Percentiles rank a stretch among this genome's conserved stretches.
Evolutionary conservation across 768 basidiomycete species (phyloP).

Genomic region (Amanita exitialis): DNA sequence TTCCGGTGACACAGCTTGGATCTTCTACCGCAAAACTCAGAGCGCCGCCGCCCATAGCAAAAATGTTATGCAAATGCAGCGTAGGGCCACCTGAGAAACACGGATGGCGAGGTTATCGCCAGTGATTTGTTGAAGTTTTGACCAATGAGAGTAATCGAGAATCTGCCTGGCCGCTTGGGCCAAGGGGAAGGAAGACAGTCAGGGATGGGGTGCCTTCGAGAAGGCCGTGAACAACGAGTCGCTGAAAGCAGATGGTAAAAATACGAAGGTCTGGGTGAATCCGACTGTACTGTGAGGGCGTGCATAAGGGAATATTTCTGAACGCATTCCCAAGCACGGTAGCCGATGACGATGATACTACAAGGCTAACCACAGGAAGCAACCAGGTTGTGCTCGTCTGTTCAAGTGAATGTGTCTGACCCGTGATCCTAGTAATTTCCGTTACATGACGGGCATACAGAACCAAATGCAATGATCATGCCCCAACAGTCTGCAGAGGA

Average conservation of each 20-base stretch:
- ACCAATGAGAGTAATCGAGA: constrained; percentile 44
- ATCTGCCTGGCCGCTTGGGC: constrained; percentile 62
- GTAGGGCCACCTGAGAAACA: constrained; percentile 22
- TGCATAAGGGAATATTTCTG: constrained; percentile 29
- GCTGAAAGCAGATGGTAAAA: constrained; percentile 51
- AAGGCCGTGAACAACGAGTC: constrained; percentile 47
- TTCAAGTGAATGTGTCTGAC: constrained; percentile 43
- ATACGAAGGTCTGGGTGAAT: constrained; percentile 54
- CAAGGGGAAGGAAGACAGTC: constrained; percentile 64
- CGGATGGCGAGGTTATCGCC: constrained; percentile 19
- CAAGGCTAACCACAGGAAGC: constrained; percentile 64
- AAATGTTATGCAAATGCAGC: constrained; percentile 36
- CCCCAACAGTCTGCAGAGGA: constrained; percentile 51
- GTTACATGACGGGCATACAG: neutral
- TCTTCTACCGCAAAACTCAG: no score
- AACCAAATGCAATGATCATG: constrained; percentile 47
- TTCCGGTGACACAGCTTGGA: no score
- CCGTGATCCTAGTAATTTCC: constrained; percentile 34
- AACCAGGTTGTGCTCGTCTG: constrained; percentile 59
- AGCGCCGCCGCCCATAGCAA: constrained; percentile 37
- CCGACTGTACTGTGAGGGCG: constrained; percentile 45
- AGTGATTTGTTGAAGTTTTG: constrained; percentile 30
- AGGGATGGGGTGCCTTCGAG: constrained; percentile 37
- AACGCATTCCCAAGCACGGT: constrained; percentile 46
- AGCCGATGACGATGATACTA: constrained; percentile 31